Evolutionary conservation across 2,329 filamentous ascomycete genomes (phyloP).

Genomic region (Aaosphaeria pasadenensis): DNA sequence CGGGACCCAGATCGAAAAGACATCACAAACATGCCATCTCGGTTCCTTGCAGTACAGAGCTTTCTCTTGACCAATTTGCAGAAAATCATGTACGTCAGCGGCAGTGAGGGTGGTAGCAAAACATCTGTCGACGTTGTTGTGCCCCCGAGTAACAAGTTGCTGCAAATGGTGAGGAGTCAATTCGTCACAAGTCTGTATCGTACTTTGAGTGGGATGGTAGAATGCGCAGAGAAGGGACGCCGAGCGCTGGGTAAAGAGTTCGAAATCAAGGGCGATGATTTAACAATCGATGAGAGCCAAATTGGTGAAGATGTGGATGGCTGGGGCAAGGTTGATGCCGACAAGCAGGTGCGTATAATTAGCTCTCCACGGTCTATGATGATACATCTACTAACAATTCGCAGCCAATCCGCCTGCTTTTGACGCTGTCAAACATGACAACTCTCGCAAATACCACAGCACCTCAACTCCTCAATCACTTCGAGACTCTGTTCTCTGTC

Average conservation of each 20-base stretch:
- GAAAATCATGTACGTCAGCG: slow-evolving; percentile 80
- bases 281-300: slow-evolving; percentile 34
- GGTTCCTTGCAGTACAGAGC: slow-evolving; percentile 82
- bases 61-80: slow-evolving; percentile 83
- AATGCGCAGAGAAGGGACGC: slow-evolving; percentile 80
- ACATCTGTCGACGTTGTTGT: slow-evolving; percentile 77
- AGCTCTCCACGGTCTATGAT: not conserved
- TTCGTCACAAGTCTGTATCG: slow-evolving; percentile 95
- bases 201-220: slow-evolving; percentile 90
- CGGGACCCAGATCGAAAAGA: slow-evolving; percentile 77
- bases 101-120: slow-evolving; percentile 74
- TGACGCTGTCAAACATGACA: slow-evolving; percentile 91
- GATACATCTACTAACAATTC: slow-evolving; percentile 7
- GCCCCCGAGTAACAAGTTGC: slow-evolving; percentile 79
- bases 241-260: slow-evolving; percentile 59
- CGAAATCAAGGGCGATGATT: slow-evolving; percentile 51
- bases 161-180: slow-evolving; percentile 86
- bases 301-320: slow-evolving; percentile 16
- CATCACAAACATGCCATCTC: slow-evolving; percentile 84
- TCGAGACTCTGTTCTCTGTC: slow-evolving; percentile 90
- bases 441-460: slow-evolving; percentile 78
- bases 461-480: slow-evolving; percentile 83
- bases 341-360: slow-evolving; percentile 27
- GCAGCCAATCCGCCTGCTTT: slow-evolving; percentile 85
- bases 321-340: slow-evolving; percentile 33